Conservation (phyloP, 163 green algal species). For the Scenedesmus sp. region DNA sequence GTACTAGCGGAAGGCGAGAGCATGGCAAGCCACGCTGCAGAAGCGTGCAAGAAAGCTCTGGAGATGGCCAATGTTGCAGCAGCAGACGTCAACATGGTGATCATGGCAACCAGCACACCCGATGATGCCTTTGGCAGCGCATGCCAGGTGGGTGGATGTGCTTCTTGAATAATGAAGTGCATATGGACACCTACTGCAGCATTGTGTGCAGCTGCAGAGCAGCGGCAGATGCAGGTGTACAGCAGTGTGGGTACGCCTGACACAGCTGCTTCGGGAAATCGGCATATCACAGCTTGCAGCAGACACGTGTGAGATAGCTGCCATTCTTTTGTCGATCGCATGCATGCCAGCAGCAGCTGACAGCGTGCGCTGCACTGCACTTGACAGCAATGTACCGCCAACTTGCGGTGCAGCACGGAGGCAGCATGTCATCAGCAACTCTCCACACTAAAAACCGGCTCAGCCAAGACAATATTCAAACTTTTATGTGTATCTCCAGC, state of each 20-base stretch:
- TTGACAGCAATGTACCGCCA: too few species aligned
- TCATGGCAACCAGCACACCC: constrained; percentile 94
- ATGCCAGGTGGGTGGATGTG: constrained; percentile 71
- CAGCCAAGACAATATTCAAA: too few species aligned
- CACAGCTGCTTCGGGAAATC: neutral
- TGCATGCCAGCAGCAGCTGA: neutral
- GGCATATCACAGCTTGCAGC: neutral
- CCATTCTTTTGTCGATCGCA: too few species aligned
- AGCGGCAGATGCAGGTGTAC: neutral
- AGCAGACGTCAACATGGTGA: constrained; percentile 94
- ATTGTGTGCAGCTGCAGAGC: neutral
- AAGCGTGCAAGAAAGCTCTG: constrained; percentile 81
- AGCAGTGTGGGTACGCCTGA: neutral
- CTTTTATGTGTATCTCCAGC: neutral
- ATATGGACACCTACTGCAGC: neutral
- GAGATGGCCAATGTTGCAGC: constrained; percentile 90
- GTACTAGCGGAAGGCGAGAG: constrained; percentile 86
- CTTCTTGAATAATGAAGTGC: neutral
- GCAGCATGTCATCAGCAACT: neutral
- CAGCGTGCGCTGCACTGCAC: too few species aligned
- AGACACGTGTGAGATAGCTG: too few species aligned
- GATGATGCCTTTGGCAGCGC: constrained; percentile 98
- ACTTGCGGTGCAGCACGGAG: too few species aligned
- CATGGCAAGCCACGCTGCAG: constrained; percentile 80
- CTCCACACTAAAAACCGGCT: too few species aligned